Evolutionary conservation across 352 stramenopile species (phyloP).

Genomic region (Elongisporangium undulatum): DNA sequence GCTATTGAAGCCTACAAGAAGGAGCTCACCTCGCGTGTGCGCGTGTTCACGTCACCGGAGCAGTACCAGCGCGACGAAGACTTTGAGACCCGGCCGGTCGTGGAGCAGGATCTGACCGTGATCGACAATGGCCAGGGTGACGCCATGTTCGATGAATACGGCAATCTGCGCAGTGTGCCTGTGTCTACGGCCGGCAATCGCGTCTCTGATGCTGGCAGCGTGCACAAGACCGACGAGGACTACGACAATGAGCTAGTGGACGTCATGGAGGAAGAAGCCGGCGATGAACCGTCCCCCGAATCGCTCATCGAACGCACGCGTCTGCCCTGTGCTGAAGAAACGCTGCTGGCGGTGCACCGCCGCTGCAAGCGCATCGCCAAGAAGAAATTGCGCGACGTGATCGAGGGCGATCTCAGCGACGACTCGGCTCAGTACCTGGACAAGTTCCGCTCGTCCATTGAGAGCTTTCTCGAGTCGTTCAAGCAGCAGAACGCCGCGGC

Average conservation of each 20-base stretch:
- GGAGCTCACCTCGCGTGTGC: slow-evolving; percentile 50
- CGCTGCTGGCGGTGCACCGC: slow-evolving; percentile 54
- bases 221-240: slow-evolving; percentile 12
- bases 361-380: slow-evolving; percentile 73
- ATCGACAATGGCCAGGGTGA: slow-evolving; percentile 53
- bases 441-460: slow-evolving; percentile 49
- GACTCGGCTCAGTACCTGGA: slow-evolving; percentile 63
- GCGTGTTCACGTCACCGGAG: slow-evolving; percentile 38
- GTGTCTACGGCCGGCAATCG: slow-evolving; percentile 10
- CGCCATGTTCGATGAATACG: slow-evolving; percentile 74
- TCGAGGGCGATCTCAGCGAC: slow-evolving; percentile 58
- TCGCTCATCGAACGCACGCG: slow-evolving; percentile 45
- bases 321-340: slow-evolving; percentile 58
- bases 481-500: slow-evolving; percentile 74
- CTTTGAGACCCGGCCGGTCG: slow-evolving; percentile 23
- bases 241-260: slow-evolving; percentile 62
- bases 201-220: not conserved
- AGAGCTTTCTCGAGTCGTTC: slow-evolving; percentile 41
- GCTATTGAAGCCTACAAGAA: slow-evolving; percentile 76
- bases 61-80: slow-evolving; percentile 53
- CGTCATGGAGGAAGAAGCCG: slow-evolving; percentile 52
- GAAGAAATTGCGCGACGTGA: slow-evolving; percentile 65
- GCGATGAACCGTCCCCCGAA: slow-evolving; percentile 11
- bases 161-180: slow-evolving; percentile 51
- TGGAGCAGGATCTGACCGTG: slow-evolving; percentile 18